Percentiles rank a stretch among this genome's conserved stretches.
Evolutionary conservation across 352 stramenopile genomes (phyloP).

Genomic region (Globisporangium paroecandrum): DNA sequence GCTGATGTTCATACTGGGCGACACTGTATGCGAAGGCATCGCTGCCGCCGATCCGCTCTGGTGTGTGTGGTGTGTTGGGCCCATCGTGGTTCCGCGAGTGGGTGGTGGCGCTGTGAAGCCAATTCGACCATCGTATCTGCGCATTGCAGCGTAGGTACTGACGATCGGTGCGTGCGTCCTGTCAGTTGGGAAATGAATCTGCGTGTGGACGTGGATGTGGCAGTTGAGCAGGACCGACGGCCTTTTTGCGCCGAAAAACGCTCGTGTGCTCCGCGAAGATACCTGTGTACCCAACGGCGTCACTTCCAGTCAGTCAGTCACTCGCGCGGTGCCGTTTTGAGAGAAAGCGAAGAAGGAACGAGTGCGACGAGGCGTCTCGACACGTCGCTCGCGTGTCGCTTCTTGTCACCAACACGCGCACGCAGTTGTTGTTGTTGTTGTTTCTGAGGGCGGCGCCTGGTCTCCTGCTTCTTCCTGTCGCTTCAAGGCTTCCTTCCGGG

Average conservation of each 20-base stretch:
- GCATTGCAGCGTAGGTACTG: background rate
- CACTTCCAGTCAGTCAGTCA: background rate
- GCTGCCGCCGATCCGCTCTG: background rate
- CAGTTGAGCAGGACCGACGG: background rate
- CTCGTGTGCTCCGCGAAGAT: conserved; percentile 1
- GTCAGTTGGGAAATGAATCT: background rate
- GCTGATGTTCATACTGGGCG: conserved; percentile 9
- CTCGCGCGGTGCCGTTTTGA: background rate
- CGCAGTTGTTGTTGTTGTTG: background rate
- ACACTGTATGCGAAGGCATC: background rate
- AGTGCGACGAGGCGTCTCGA: background rate
- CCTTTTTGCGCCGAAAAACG: conserved; percentile 8
- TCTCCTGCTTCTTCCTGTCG: conserved; percentile 1
- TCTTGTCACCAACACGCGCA: background rate
- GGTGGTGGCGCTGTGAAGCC: background rate
- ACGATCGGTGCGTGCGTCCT: background rate
- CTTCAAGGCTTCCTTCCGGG: background rate
- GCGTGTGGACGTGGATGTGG: background rate
- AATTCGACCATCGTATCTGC: background rate
- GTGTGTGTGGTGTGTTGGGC: conserved; percentile 10
- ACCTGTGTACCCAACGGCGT: background rate
- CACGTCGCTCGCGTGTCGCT: background rate
- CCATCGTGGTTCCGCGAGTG: conserved; percentile 11
- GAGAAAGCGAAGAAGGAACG: background rate
- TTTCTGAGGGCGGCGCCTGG: background rate